Evolutionary conservation across 1,139 yeast species (phyloP).

Genomic region (Pichia cactophila): DNA sequence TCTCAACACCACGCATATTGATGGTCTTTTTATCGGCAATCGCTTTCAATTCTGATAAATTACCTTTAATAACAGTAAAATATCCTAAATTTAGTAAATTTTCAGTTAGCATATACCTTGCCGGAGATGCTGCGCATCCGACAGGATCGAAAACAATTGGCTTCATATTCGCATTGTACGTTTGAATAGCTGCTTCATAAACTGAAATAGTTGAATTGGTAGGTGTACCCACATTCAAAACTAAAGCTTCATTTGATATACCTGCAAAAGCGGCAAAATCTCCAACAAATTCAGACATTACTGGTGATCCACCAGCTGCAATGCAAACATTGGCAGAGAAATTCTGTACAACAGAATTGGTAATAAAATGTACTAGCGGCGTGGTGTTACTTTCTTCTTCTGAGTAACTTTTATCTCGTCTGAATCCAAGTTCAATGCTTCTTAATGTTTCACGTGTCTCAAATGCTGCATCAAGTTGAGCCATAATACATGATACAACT

Average conservation of each 20-base stretch:
- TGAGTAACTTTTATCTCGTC: conserved; percentile 31
- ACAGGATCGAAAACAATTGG: conserved; percentile 86
- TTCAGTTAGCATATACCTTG: conserved; percentile 44
- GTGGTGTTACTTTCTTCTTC: neutral
- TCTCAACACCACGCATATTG: conserved; percentile 83
- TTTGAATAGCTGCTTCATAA: conserved; percentile 45
- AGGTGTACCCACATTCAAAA: conserved; percentile 77
- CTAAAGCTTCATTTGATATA: conserved; percentile 45
- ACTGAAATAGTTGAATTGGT: conserved; percentile 36
- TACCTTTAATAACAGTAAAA: conserved; percentile 74
- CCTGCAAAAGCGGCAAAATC: conserved; percentile 66
- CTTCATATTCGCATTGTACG: conserved; percentile 49
- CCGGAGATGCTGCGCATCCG: conserved; percentile 75
- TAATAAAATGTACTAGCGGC: conserved; percentile 69
- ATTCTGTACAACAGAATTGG: conserved; percentile 84
- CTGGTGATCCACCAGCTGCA: conserved; percentile 82
- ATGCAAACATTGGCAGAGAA: conserved; percentile 85
- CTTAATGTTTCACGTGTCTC: conserved; percentile 8
- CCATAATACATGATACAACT: conserved; percentile 82
- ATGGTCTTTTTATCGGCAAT: conserved; percentile 32
- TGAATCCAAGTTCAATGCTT: conserved; percentile 9
- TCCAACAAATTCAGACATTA: conserved; percentile 73
- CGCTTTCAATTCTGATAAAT: conserved; percentile 69
- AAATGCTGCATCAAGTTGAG: conserved; percentile 45
- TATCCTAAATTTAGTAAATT: conserved; percentile 50